Conservation (phyloP, 2,329 filamentous ascomycete genomes). For the Pseudocercospora fijiensis region DNA sequence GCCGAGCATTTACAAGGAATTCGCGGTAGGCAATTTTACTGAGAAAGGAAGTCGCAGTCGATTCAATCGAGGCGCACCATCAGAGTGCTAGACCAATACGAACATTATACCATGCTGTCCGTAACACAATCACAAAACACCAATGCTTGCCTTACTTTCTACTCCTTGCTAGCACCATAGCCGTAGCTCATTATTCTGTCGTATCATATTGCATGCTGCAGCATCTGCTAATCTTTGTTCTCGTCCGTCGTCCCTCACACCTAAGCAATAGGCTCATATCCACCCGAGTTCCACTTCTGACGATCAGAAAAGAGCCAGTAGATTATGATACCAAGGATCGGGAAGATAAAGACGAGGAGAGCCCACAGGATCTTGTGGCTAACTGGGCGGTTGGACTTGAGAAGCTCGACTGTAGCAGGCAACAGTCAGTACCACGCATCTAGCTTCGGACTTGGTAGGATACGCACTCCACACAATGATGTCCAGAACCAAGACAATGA, state of each 20-base stretch:
- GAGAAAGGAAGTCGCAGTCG: too few species aligned
- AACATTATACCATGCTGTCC: background rate
- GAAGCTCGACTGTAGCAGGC: conserved; percentile 56
- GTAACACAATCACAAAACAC: background rate
- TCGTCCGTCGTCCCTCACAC: background rate
- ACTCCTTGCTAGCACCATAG: background rate
- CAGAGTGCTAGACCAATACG: background rate
- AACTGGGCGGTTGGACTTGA: conserved; percentile 62
- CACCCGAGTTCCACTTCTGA: conserved; percentile 53
- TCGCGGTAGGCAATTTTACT: too few species aligned
- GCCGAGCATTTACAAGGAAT: background rate
- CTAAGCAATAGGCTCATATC: conserved; percentile 54
- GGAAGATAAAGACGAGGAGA: conserved; percentile 64
- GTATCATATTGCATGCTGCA: background rate
- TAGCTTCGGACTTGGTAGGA: background rate
- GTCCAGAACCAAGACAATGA: conserved; percentile 62
- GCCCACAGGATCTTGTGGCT: conserved; percentile 62
- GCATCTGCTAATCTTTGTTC: background rate
- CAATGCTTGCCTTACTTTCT: background rate
- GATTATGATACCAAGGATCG: conserved; percentile 60
- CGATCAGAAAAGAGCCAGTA: conserved; percentile 67
- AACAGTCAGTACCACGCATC: conserved; percentile 17
- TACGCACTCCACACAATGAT: conserved; percentile 62
- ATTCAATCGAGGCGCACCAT: too few species aligned
- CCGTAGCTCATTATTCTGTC: background rate